These are phyloP conservation scores for Heterobasidion occidentale DNA, from an alignment of 1,284 basidiomycete genomes.

Conservation along the genomic window DNA sequence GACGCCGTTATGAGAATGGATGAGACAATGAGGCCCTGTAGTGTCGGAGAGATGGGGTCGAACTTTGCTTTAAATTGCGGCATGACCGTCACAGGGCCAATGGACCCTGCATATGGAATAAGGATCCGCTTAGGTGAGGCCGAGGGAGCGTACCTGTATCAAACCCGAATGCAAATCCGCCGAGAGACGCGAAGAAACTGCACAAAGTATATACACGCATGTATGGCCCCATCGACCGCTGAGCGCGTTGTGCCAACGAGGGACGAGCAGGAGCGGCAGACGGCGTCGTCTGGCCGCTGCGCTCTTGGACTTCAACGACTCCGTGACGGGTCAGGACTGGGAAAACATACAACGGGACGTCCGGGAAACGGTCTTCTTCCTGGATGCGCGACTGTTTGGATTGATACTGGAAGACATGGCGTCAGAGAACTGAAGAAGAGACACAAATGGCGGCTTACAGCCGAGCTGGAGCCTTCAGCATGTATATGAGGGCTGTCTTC, in stretches of 20 bases:
- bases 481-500: too few relatives aligned
- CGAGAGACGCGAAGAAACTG: constrained; percentile 23
- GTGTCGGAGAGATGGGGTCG: constrained; percentile 24
- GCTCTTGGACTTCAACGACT: not conserved
- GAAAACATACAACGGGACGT: not conserved
- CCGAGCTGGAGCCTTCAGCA: too few relatives aligned
- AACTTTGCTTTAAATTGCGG: constrained; percentile 29
- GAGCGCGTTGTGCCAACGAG: not conserved
- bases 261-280: not conserved
- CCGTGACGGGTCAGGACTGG: not conserved
- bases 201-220: constrained; percentile 12
- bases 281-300: not conserved
- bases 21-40: constrained; percentile 35
- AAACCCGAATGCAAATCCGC: constrained; percentile 31
- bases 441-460: too few relatives aligned
- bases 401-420: not conserved
- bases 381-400: not conserved
- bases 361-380: not conserved
- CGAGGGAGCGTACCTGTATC: constrained; percentile 23
- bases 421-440: not conserved
- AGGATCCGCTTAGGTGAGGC: not conserved
- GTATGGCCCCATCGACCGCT: not conserved
- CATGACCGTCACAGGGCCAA: constrained; percentile 40
- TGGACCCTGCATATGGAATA: constrained; percentile 23
- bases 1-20: constrained; percentile 40